phyloP scores from a whole-genome alignment of 257 asterid genomes.

The Jaltomata sinuosa region DNA sequence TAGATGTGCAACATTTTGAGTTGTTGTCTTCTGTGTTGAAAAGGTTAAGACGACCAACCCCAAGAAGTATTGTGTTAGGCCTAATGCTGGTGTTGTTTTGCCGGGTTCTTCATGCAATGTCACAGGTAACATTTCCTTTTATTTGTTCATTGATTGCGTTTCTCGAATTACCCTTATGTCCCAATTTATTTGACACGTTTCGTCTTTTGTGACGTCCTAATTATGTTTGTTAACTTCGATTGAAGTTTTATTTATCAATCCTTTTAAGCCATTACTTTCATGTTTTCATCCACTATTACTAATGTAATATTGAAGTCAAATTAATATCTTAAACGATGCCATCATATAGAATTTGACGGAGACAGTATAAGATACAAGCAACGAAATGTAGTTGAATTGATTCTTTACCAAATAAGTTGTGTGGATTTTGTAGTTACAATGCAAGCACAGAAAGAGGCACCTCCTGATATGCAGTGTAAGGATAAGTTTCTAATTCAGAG shows the following conservation, averaged over 20 bases:
- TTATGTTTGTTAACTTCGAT: background rate
- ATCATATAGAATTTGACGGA: background rate
- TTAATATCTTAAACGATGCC: background rate
- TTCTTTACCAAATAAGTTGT: background rate
- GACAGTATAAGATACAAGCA: background rate
- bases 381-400: background rate
- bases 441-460: slow-evolving; percentile 79
- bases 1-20: background rate
- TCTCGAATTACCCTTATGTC: background rate
- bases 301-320: background rate
- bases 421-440: slow-evolving; percentile 46
- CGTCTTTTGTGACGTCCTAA: background rate
- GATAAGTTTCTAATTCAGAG: slow-evolving; percentile 86
- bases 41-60: slow-evolving; percentile 95
- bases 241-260: background rate
- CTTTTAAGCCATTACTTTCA: background rate
- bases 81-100: slow-evolving; percentile 68
- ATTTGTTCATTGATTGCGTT: background rate
- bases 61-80: slow-evolving; percentile 72
- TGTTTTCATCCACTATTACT: no score
- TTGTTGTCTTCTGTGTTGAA: background rate
- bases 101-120: slow-evolving; percentile 68
- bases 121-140: slow-evolving; percentile 36
- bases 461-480: slow-evolving; percentile 75
- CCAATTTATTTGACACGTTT: background rate